phyloP scores from a whole-genome alignment of 2,329 filamentous ascomycete species.

The Sporothrix brasiliensis region DNA sequence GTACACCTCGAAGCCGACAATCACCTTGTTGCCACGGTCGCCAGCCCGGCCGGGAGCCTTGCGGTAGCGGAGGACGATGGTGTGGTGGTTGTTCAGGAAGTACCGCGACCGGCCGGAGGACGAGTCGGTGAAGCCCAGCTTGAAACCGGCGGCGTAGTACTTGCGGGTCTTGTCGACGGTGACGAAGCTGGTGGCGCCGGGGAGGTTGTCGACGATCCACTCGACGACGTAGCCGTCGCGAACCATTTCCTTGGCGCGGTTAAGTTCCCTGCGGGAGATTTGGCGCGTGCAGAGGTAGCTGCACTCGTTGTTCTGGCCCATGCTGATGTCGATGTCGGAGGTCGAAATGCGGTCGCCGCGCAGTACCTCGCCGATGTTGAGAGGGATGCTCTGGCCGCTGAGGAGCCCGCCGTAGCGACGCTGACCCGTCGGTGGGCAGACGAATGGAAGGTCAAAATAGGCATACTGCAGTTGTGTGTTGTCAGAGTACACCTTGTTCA shows the following conservation, averaged over 20 bases:
- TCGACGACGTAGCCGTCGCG: conserved; percentile 82
- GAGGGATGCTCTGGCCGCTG: conserved; percentile 74
- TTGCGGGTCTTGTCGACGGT: conserved; percentile 81
- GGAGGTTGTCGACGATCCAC: conserved; percentile 92
- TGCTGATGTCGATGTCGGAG: conserved; percentile 78
- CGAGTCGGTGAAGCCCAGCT: conserved; percentile 75
- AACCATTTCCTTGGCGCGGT: conserved; percentile 71
- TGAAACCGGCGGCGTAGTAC: conserved; percentile 90
- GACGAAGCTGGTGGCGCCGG: conserved; percentile 85
- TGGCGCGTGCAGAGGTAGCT: conserved; percentile 71
- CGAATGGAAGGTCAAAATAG: conserved; percentile 85
- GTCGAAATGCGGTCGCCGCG: conserved; percentile 83
- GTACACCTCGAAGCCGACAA: conserved; percentile 89
- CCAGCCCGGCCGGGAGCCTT: conserved; percentile 69
- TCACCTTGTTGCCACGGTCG: conserved; percentile 71
- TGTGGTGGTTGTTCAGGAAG: conserved; percentile 86
- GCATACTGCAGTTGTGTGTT: conserved; percentile 89
- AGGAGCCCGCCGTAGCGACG: conserved; percentile 67
- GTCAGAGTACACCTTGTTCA: conserved; percentile 91
- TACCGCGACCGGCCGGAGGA: conserved; percentile 63
- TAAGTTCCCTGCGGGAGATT: conserved; percentile 65
- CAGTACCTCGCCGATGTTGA: conserved; percentile 85
- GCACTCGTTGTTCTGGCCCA: conserved; percentile 75
- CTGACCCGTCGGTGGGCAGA: conserved; percentile 75
- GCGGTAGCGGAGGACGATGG: conserved; percentile 78